These are phyloP conservation scores for Backusella liffmaniae DNA, from an alignment of 192 early-diverging fungal genomes.

Conservation along the genomic window DNA sequence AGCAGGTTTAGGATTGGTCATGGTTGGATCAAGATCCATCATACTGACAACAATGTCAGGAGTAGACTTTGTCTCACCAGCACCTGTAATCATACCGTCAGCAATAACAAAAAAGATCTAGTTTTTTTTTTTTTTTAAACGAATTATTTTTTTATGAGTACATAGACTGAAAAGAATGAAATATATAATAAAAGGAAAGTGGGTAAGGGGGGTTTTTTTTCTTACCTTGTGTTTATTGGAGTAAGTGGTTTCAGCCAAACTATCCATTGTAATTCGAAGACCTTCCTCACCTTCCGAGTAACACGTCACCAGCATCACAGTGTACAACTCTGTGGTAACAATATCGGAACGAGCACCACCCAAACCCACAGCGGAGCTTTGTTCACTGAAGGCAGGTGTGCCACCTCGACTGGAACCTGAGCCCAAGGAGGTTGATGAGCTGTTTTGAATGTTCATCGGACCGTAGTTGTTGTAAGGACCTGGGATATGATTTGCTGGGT, in stretches of 20 bases:
- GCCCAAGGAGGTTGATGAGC: conserved; percentile 16
- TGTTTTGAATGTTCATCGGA: conserved; percentile 6
- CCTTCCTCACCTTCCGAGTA: conserved; percentile 90
- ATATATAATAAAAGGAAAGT: neutral
- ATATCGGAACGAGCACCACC: conserved; percentile 34
- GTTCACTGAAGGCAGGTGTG: conserved; percentile 12
- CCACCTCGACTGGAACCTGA: conserved; percentile 10
- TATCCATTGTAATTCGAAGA: conserved; percentile 81
- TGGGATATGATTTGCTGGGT: conserved; percentile 34
- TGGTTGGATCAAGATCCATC: conserved; percentile 64
- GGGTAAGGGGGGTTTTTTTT: conserved; percentile 28
- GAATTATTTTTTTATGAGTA: conserved; percentile 47
- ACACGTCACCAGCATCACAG: conserved; percentile 82
- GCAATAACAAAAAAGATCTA: conserved; percentile 88
- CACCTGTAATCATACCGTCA: conserved; percentile 89
- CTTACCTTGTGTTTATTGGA: conserved; percentile 78
- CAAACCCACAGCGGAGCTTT: conserved; percentile 19
- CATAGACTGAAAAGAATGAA: neutral
- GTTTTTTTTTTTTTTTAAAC: conserved; percentile 33
- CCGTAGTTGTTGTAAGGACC: conserved; percentile 33
- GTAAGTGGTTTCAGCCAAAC: conserved; percentile 78
- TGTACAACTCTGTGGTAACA: conserved; percentile 57
- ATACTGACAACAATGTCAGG: conserved; percentile 81
- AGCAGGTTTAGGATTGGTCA: conserved; percentile 71
- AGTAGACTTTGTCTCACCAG: conserved; percentile 69